phyloP scores from a whole-genome alignment of 2,329 filamentous ascomycete species.

The Coniochaeta hoffmannii region DNA sequence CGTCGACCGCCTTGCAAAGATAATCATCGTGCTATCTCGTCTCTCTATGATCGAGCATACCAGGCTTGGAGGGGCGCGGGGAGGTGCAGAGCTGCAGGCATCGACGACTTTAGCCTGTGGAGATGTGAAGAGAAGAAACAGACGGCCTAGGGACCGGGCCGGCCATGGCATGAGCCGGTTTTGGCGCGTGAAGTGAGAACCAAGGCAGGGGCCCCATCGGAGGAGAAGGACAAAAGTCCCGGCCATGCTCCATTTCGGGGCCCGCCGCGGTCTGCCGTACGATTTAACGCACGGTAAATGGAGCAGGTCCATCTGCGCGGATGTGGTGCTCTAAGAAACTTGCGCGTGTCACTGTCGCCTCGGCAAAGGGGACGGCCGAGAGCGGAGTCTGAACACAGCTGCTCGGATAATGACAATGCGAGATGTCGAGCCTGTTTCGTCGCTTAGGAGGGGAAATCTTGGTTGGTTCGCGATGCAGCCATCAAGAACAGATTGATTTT shows the following conservation, averaged over 20 bases:
- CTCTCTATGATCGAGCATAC: too few species aligned
- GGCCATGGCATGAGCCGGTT: background rate
- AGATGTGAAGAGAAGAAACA: background rate
- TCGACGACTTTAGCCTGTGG: background rate
- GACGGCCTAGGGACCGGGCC: background rate
- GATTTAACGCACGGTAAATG: background rate
- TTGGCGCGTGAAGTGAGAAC: background rate
- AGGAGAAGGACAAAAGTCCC: background rate
- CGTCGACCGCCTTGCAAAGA: too few species aligned
- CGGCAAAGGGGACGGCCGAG: too few species aligned
- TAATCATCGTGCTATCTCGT: too few species aligned
- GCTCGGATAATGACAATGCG: background rate
- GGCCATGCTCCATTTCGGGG: background rate
- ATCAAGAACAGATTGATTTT: too few species aligned
- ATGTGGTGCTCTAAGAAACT: too few species aligned
- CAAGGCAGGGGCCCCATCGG: background rate
- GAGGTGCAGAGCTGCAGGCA: too few species aligned
- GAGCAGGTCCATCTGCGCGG: background rate
- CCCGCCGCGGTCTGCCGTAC: background rate
- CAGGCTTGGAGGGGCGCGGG: too few species aligned
- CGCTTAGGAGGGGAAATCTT: background rate
- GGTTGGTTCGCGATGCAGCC: background rate
- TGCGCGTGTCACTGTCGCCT: too few species aligned
- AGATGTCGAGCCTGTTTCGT: background rate
- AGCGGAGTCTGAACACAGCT: background rate